Base-by-base conservation (phyloP, 805 yeast species). In the Suhomyces canberraensis region DNA sequence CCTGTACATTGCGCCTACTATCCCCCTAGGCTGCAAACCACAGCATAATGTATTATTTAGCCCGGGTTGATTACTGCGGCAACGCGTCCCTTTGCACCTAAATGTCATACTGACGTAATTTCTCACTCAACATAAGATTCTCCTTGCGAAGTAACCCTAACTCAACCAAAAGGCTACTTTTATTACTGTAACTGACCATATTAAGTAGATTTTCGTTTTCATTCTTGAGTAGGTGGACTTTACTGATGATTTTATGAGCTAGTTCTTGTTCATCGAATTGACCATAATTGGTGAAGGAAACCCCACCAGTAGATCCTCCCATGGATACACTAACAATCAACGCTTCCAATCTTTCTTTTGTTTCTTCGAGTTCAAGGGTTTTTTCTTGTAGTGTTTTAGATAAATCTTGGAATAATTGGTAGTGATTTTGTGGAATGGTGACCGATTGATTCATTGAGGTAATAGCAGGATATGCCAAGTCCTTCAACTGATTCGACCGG, bases 181-280 rank as follows among this genome's bases (percentile, higher is more conserved):
- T 72, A 53, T 80, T 79, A n/a, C 95, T 87, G 57, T 72, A 81
- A 45, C 89, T 79, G 8, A 85, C 57, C 80, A 84, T 78, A 48
- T 76, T 76, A 42, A 81, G 71, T 61, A 87, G 69, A 44, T 73
- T 79, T 39, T 79, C 80, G 53, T 87, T 87, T 52, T 87, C 95
- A 31, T 71, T 73, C 14, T 76, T 76, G 41, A 87, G 60, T 39
- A 72, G 63, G 36, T 76, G 75, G 45, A 87, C 49, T 48, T 84
- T 78, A 27, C 72, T 70, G 26, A 86, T 66, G 40, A 85, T 76
- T 48, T 81, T 80, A 52, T 86, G 93, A 11, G 90, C 79, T 31
- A 84, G 61, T 37, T 84, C 89, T 49, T 84, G 79, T 34, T 78
- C 82, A 50, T 86, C 95, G 54, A 76, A 82, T 39, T 81, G 66